Conservation (phyloP, 1,284 basidiomycete genomes). For the Cryptococcus sp. region DNA sequence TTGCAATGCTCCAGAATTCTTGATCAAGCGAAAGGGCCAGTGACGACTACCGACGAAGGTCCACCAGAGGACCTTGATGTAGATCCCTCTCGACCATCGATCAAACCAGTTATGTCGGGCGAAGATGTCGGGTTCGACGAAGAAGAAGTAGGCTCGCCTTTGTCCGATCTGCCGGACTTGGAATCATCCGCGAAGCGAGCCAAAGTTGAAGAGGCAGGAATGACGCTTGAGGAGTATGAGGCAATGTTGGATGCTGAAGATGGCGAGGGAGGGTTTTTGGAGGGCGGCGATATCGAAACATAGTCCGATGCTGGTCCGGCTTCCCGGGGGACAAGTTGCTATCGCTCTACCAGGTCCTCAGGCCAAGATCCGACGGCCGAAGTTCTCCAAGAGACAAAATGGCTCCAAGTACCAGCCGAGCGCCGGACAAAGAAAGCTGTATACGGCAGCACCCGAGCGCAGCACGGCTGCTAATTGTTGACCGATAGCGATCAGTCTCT, state of each 20-base stretch:
- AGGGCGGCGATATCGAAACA: constrained; percentile 24
- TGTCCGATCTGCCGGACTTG: constrained; percentile 1
- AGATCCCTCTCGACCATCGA: neutral
- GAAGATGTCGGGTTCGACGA: neutral
- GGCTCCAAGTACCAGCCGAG: too few relatives aligned
- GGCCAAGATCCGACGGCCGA: too few relatives aligned
- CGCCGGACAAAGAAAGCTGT: too few relatives aligned
- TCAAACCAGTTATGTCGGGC: neutral
- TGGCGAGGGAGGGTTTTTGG: constrained; percentile 25
- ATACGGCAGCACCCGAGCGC: constrained; percentile 26
- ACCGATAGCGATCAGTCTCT: too few relatives aligned
- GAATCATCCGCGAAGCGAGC: constrained; percentile 1
- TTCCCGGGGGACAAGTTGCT: too few relatives aligned
- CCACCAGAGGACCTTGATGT: constrained; percentile 3
- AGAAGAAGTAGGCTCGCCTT: neutral
- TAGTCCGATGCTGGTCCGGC: too few relatives aligned
- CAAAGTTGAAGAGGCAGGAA: constrained; percentile 6
- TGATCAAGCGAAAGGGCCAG: constrained; percentile 23
- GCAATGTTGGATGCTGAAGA: constrained; percentile 37
- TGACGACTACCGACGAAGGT: constrained; percentile 2
- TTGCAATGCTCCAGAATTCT: constrained; percentile 39
- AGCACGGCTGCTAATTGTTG: too few relatives aligned
- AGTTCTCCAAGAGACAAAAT: too few relatives aligned
- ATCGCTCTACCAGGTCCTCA: too few relatives aligned
- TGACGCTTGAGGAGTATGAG: constrained; percentile 41